phyloP scores from a whole-genome alignment of 2,329 filamentous ascomycete genomes.

The Nemania sp. region DNA sequence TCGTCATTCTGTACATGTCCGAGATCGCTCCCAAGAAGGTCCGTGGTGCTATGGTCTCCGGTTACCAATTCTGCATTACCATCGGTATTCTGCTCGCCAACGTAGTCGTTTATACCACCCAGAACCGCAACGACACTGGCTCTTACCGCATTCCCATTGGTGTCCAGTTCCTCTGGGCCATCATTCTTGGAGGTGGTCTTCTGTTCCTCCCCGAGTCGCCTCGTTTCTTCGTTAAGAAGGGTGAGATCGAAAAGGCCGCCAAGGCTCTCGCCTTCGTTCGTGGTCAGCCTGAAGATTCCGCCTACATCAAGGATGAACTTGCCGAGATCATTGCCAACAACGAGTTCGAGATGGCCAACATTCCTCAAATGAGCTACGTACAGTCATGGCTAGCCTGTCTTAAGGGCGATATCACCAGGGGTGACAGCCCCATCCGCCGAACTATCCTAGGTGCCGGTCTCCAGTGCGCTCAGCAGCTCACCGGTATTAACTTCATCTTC shows the following conservation, averaged over 20 bases:
- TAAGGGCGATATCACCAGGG: slow-evolving; percentile 65
- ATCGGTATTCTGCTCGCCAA: slow-evolving; percentile 77
- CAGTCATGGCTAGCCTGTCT: slow-evolving; percentile 71
- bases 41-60: slow-evolving; percentile 77
- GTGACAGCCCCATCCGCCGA: slow-evolving; percentile 68
- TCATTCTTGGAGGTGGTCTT: slow-evolving; percentile 54
- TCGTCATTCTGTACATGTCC: slow-evolving; percentile 79
- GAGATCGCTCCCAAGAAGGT: slow-evolving; percentile 70
- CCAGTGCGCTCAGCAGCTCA: slow-evolving; percentile 52
- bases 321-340: slow-evolving; percentile 81
- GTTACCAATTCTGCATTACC: slow-evolving; percentile 83
- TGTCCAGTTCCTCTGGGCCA: slow-evolving; percentile 70
- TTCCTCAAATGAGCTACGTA: slow-evolving; percentile 68
- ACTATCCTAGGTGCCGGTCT: slow-evolving; percentile 56
- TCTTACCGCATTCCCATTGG: slow-evolving; percentile 79
- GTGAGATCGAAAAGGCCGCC: slow-evolving; percentile 70
- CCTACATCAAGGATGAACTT: slow-evolving; percentile 75
- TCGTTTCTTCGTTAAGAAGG: slow-evolving; percentile 78
- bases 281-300: slow-evolving; percentile 72
- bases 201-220: slow-evolving; percentile 71
- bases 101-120: slow-evolving; percentile 75
- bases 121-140: slow-evolving; percentile 67
- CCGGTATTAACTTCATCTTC: slow-evolving; percentile 81
- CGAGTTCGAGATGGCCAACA: slow-evolving; percentile 73
- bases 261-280: slow-evolving; percentile 69